These are phyloP conservation scores for Bjerkandera adusta DNA, from an alignment of 1,284 basidiomycete genomes.

Conservation along the genomic window DNA sequence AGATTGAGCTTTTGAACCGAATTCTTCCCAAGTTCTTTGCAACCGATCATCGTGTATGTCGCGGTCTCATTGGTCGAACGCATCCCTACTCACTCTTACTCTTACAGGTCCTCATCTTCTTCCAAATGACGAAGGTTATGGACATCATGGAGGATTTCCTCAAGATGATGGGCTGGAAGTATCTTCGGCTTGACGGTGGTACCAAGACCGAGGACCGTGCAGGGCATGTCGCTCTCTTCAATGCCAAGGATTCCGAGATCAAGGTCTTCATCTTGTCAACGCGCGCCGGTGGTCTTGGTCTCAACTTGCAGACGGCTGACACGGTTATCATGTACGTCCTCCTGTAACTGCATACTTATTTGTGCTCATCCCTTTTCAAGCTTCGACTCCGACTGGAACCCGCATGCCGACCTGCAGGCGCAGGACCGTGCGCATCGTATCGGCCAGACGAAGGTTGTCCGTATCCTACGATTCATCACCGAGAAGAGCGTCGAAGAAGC, in stretches of 20 bases:
- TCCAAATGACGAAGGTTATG: slow-evolving; percentile 99
- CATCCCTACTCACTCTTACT: slow-evolving; percentile 1
- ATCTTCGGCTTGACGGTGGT: slow-evolving; percentile 94
- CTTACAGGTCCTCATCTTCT: slow-evolving; percentile 91
- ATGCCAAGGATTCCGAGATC: slow-evolving; percentile 87
- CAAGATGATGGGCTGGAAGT: slow-evolving; percentile 87
- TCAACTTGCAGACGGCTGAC: slow-evolving; percentile 98
- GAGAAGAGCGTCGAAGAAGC: slow-evolving; percentile 99
- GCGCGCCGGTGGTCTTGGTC: slow-evolving; percentile 94
- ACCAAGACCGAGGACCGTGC: slow-evolving; percentile 99
- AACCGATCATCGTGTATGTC: slow-evolving; percentile 84
- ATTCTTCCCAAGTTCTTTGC: slow-evolving; percentile 94
- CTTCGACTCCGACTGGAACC: slow-evolving; percentile 69
- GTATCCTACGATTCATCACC: slow-evolving; percentile 96
- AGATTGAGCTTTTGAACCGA: slow-evolving; percentile 93
- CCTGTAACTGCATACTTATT: not conserved
- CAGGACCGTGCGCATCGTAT: slow-evolving; percentile 99
- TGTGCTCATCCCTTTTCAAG: slow-evolving; percentile 17
- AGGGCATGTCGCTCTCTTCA: slow-evolving; percentile 87
- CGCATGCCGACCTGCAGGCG: slow-evolving; percentile 96
- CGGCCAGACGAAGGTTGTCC: slow-evolving; percentile 97
- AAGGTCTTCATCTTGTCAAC: slow-evolving; percentile 97
- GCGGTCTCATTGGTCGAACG: not conserved
- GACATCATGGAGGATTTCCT: slow-evolving; percentile 99
- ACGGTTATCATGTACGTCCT: slow-evolving; percentile 93